Base-by-base conservation (phyloP, 495 filamentous ascomycete genomes). In the Daldinia vernicosa region DNA sequence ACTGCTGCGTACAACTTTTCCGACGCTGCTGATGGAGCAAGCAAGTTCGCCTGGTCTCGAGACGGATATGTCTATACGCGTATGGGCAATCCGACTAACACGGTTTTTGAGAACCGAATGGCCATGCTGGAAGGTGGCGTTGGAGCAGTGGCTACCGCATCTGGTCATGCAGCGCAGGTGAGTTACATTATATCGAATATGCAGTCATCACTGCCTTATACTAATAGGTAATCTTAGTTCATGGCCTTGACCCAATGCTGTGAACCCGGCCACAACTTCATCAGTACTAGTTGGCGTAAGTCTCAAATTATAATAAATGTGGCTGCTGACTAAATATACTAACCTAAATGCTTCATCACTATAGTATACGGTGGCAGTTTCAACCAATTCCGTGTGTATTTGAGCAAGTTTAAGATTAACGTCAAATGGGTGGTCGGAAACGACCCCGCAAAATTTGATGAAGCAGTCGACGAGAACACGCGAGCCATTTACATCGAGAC, bases 31-130 rank as follows among this genome's bases (percentile, higher is more conserved):
- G 80, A 82, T 70, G 80, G 80, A 14, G 80, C 80, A 15, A 72
- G 75, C 54, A 82, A 82, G 33, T 81, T 82, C 52, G 79, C 79
- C 6, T 82, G 79, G 79, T 78, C 77, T 19, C 79, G 76, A 59
- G 79, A 80, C 15, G 79, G 80, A 28, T 82, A 80, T 60, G 80
- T 82, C 55, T 82, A 81, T 63, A 82, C 80, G 3, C 77, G 80
- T 50, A 81, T 82, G 79, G 78, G 79, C 8, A 81, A 82, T 62
- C 79, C 80, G 32, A 82, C 80, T 27, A 81, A 78, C 59, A 77
- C 76, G 2, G 79, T 82, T 33, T 80, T 82, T 62, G 80, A 82
- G 51, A 77, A 65, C 53, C 73, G 80, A 22, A 82, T 82, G 80
- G 69, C 80, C 12, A 79, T 80, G 78, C 66, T 82, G 1, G 79